Conservation (phyloP, 2,329 filamentous ascomycete species). For the Diaporthe destruens region DNA sequence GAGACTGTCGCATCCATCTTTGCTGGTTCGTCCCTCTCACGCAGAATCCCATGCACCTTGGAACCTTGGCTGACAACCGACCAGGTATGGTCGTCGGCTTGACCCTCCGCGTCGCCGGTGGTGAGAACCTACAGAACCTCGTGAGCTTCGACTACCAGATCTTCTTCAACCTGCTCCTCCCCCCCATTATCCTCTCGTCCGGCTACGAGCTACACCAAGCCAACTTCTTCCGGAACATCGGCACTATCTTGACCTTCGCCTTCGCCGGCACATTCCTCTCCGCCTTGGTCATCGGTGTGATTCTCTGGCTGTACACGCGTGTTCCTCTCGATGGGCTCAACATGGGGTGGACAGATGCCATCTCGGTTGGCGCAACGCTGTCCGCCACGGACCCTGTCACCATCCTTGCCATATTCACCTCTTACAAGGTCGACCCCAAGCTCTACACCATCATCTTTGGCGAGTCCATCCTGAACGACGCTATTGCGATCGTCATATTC, state of each 20-base stretch:
- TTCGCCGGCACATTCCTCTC: constrained; percentile 98
- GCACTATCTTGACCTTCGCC: constrained; percentile 96
- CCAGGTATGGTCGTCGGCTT: constrained; percentile 95
- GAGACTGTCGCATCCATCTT: constrained; percentile 99
- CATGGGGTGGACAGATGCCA: constrained; percentile 94
- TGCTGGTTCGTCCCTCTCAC: constrained; percentile 71
- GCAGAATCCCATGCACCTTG: background rate
- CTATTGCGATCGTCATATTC: constrained; percentile 97
- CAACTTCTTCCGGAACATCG: constrained; percentile 99
- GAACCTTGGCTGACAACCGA: constrained; percentile 31
- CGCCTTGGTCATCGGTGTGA: constrained; percentile 89
- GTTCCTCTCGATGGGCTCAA: constrained; percentile 87
- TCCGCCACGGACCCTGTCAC: constrained; percentile 98
- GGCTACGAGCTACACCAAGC: constrained; percentile 98
- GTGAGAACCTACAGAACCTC: constrained; percentile 86
- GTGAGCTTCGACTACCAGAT: constrained; percentile 99
- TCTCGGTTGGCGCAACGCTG: constrained; percentile 94
- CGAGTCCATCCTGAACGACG: constrained; percentile 97
- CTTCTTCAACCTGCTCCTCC: constrained; percentile 99
- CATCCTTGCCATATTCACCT: constrained; percentile 98
- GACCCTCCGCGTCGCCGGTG: constrained; percentile 83
- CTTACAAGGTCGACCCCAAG: constrained; percentile 99
- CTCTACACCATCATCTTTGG: constrained; percentile 99
- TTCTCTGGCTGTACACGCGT: constrained; percentile 89
- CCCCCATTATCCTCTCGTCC: constrained; percentile 96